Evolutionary conservation across 2,329 filamentous ascomycete species (phyloP).

Genomic region (Pyricularia grisea): DNA sequence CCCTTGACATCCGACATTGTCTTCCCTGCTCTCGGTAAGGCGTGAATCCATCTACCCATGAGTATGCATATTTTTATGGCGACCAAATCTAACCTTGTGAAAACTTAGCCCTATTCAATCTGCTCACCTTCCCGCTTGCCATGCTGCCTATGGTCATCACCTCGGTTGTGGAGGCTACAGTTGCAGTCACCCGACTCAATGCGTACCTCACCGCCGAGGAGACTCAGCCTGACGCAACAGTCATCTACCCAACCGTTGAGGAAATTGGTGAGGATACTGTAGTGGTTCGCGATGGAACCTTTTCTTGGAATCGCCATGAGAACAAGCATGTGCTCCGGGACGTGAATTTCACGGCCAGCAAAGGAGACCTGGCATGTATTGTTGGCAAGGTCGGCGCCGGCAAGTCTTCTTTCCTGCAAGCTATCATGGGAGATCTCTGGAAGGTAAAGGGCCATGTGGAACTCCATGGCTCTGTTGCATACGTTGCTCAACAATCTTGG

Average conservation of each 20-base stretch:
- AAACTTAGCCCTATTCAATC: slow-evolving; percentile 71
- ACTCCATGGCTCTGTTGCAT: slow-evolving; percentile 75
- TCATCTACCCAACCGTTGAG: slow-evolving; percentile 56
- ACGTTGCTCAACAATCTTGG: slow-evolving; percentile 90
- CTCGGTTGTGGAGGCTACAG: slow-evolving; percentile 88
- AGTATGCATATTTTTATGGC: neutral
- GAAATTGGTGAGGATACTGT: slow-evolving; percentile 80
- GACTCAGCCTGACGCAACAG: slow-evolving; percentile 75
- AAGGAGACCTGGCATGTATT: slow-evolving; percentile 87
- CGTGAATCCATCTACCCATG: slow-evolving; percentile 12
- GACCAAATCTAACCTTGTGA: neutral
- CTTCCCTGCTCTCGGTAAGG: slow-evolving; percentile 62
- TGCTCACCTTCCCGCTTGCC: slow-evolving; percentile 88
- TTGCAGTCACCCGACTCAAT: slow-evolving; percentile 79
- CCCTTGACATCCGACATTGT: slow-evolving; percentile 91
- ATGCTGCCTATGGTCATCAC: slow-evolving; percentile 98
- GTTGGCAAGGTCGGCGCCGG: slow-evolving; percentile 91
- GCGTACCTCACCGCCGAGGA: slow-evolving; percentile 83
- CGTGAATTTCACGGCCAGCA: slow-evolving; percentile 81
- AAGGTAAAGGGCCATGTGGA: slow-evolving; percentile 78
- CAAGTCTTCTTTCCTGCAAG: slow-evolving; percentile 87
- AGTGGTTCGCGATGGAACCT: slow-evolving; percentile 71
- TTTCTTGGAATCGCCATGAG: slow-evolving; percentile 89
- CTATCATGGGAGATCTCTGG: slow-evolving; percentile 84
- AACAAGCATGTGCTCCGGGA: slow-evolving; percentile 63